Base-by-base conservation (phyloP, 1,284 basidiomycete species). In the Cutaneotrichosporon curvatum region DNA sequence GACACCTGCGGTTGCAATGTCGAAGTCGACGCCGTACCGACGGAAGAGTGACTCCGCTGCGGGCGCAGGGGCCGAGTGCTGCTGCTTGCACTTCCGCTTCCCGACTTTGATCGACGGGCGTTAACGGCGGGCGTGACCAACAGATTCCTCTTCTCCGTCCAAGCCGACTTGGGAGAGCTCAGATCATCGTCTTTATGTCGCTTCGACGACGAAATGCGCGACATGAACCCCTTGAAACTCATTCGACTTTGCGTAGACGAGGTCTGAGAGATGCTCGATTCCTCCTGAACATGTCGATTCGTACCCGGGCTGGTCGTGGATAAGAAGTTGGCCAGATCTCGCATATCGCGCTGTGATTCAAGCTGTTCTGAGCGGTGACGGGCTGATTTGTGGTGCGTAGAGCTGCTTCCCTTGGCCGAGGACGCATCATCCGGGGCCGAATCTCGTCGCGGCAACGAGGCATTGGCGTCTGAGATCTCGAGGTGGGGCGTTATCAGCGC, bases 241-340 rank as follows among this genome's bases (percentile, higher is more conserved):
- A 30, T 34, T 14, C 32, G 32, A 34, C 16, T 7, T 15, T 34
- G 32, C 15, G 32, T 16, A 15, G 15, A 7, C 6, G 32, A 34
- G 8, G 25, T 12, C 25, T 34, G 32, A 6, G 32, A 16, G 32
- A 7, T 15, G 32, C 8, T 15, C 11, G 32, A 34, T 15, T 34
- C 15, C 16, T 34, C 32, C 14, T 14, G 32, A 6, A 7, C 14
- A 15, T 34, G 32, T 14, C 9, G 14, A 15, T 9, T 34, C 8
- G 21, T 33, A 3, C 44, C 33, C 9, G 69, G 65, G 0, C 60
- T 48, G 0, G 61, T 62, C 10, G 49, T 53, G 16, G 56, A 55
- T 39, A 71, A 55, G 42, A 71, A 70, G 32, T 65, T 62, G 1
- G 65, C 65, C 25, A 71, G 49, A 20, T 71, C 69, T 23, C 61